Conservation (phyloP, 2,329 filamentous ascomycete genomes). For the Xylariales sp. region DNA sequence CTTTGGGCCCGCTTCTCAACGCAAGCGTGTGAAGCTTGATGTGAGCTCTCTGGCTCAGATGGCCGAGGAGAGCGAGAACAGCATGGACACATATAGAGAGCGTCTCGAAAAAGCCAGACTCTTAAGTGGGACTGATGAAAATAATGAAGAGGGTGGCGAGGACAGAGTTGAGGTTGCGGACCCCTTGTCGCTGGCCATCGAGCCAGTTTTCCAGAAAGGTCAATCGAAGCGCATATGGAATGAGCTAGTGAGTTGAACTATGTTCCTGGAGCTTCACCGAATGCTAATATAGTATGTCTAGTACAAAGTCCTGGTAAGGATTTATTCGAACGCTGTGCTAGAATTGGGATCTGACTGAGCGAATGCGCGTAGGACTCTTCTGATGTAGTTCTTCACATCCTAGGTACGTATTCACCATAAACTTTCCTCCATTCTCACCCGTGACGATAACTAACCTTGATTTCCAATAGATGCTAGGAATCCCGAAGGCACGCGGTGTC, state of each 20-base stretch:
- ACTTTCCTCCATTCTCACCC: background rate
- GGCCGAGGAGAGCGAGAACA: constrained; percentile 81
- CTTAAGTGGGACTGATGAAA: constrained; percentile 74
- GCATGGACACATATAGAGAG: constrained; percentile 84
- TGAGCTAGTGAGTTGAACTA: constrained; percentile 65
- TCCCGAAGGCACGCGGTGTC: constrained; percentile 88
- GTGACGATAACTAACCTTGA: constrained; percentile 52
- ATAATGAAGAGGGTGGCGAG: constrained; percentile 57
- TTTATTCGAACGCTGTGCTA: too few relatives aligned
- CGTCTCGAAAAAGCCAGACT: constrained; percentile 82
- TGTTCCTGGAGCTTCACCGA: too few relatives aligned
- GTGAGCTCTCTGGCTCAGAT: constrained; percentile 86
- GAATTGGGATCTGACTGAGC: too few relatives aligned
- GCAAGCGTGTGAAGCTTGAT: constrained; percentile 90
- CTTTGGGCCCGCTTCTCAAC: constrained; percentile 92
- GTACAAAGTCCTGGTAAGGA: constrained; percentile 50
- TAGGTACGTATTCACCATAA: constrained; percentile 24
- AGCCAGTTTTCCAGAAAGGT: constrained; percentile 93
- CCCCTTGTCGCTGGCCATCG: constrained; percentile 72
- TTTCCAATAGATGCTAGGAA: constrained; percentile 76
- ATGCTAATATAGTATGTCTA: too few relatives aligned
- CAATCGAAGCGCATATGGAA: constrained; percentile 97
- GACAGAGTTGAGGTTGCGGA: constrained; percentile 55
- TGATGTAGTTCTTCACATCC: constrained; percentile 94
- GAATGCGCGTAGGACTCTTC: constrained; percentile 61